Percentiles rank a stretch among this genome's conserved stretches.
These are phyloP conservation scores for Cladosporium cucumerinum DNA, from an alignment of 2,329 filamentous ascomycete species.

Conservation along the genomic window DNA sequence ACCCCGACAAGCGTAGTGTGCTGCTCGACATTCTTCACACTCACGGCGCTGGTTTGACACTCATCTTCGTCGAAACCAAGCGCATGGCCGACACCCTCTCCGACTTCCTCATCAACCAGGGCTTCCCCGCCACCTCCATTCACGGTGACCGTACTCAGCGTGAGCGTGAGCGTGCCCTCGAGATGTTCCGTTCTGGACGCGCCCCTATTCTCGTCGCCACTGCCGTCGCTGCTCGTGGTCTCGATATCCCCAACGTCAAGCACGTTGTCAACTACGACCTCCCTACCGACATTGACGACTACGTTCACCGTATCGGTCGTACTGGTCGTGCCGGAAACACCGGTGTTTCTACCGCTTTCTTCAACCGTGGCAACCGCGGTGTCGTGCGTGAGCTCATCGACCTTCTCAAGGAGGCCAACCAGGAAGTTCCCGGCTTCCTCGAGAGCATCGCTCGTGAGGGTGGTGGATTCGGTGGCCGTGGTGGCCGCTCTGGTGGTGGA, in stretches of 20 bases:
- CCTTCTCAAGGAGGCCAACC: constrained; percentile 97
- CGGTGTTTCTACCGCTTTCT: constrained; percentile 96
- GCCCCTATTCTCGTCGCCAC: constrained; percentile 97
- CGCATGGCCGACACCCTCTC: constrained; percentile 98
- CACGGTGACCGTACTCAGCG: constrained; percentile 98
- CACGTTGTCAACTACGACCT: constrained; percentile 99
- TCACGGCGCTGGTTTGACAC: constrained; percentile 79
- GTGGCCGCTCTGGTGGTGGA: constrained; percentile 64
- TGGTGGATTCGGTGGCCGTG: constrained; percentile 69
- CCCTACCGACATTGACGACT: constrained; percentile 98
- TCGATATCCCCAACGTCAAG: constrained; percentile 93
- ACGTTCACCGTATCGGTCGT: constrained; percentile 99
- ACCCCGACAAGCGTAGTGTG: constrained; percentile 94
- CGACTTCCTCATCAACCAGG: constrained; percentile 98
- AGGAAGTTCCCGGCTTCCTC: constrained; percentile 89
- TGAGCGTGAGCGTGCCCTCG: constrained; percentile 94
- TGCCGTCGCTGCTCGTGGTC: constrained; percentile 82
- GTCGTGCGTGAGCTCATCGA: constrained; percentile 95
- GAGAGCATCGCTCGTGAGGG: constrained; percentile 97
- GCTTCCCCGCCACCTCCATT: constrained; percentile 96
- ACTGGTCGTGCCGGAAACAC: constrained; percentile 99
- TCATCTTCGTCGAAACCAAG: constrained; percentile 99
- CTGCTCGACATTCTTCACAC: constrained; percentile 96
- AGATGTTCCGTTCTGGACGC: constrained; percentile 94
- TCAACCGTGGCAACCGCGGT: constrained; percentile 98